A percentile compares a stretch with the other conserved stretches of the same genome.
phyloP scores from a whole-genome alignment of 2,329 filamentous ascomycete genomes.

The Pyrenophora graminea region DNA sequence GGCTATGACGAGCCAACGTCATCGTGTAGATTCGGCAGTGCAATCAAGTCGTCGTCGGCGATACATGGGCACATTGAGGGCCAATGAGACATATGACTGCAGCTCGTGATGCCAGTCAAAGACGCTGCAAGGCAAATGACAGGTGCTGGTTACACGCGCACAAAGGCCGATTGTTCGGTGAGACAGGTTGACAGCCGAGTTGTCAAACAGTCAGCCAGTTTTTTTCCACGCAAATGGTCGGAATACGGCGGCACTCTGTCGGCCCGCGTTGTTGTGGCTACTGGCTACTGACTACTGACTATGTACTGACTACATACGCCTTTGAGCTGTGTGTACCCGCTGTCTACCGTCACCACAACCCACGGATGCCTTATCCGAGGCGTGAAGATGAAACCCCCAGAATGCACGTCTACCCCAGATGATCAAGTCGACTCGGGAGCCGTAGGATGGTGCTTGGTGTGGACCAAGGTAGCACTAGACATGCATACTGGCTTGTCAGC shows the following conservation, averaged over 20 bases:
- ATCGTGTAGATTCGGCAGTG: slow-evolving; percentile 1
- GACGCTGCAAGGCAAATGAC: background rate
- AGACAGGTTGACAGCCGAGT: slow-evolving; percentile 6
- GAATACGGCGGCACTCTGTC: too few species aligned
- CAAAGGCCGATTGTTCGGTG: slow-evolving; percentile 3
- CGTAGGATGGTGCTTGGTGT: slow-evolving; percentile 12
- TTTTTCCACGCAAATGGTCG: too few species aligned
- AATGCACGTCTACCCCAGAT: slow-evolving; percentile 17
- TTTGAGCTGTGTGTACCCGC: too few species aligned
- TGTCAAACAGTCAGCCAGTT: too few species aligned
- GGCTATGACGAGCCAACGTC: slow-evolving; percentile 1
- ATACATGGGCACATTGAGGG: too few species aligned
- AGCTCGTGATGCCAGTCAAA: background rate
- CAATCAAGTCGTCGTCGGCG: background rate
- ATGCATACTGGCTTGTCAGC: slow-evolving; percentile 38
- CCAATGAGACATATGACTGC: background rate
- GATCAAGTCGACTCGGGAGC: slow-evolving; percentile 9
- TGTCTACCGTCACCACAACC: background rate
- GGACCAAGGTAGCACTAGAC: slow-evolving; percentile 32
- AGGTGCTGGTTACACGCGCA: background rate
- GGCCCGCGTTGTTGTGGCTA: too few species aligned
- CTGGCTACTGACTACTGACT: too few species aligned
- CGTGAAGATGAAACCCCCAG: background rate
- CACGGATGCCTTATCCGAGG: background rate
- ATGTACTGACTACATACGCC: too few species aligned